Evolutionary conservation across 768 basidiomycete genomes (phyloP), one percentile per base, ranked within the genome.

Genomic region (Pleurotus pulmonarius): DNA sequence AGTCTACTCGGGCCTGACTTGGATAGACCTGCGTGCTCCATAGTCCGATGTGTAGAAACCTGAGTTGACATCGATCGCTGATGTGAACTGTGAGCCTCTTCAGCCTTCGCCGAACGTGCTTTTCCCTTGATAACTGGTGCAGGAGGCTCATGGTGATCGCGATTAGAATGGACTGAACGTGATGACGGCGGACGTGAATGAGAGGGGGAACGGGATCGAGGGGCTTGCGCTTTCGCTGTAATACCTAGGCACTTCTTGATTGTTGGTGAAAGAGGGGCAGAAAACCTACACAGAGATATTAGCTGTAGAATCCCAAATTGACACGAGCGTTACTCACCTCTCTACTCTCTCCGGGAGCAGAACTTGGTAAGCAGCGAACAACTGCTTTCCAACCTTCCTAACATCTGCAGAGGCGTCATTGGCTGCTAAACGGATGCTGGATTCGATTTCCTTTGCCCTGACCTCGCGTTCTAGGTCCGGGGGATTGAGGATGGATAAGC

Each of bases 391-490:
- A 7, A 82, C 67, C 65, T 83, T 88, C 60, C 92, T 76, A 25
- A 92, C 80, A 48, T 92, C 91, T 22, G 86, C 84, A 63, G 79
- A 88, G 4, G 89, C 81, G 68, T 94, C 92, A 25, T 81, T 79
- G 12, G 84, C 87, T 2, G 87, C 81, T 7, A 69, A 63, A 57
- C 77, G 83, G 61, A 94, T 89, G 46, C 90, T 78, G 9, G 69
- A 74, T 67, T 94, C 92, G 24, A 94, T 74, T 40, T 88, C 83
- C 45, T 74, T 75, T 0, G 83, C 85, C 13, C 87, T 74, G 0
- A 71, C 58, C 46, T 90, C 88, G 66, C 81, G 87, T 68, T 89
- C 88, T 26, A 92, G 67, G 61, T 92, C 88, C 0, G 88, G 88
- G 7, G 90, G 90, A 68, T 89, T 90, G 66, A 85, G 86, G 61